These are phyloP conservation scores for Orbilia oligospora DNA, from an alignment of 2,329 filamentous ascomycete species.

Conservation along the genomic window DNA sequence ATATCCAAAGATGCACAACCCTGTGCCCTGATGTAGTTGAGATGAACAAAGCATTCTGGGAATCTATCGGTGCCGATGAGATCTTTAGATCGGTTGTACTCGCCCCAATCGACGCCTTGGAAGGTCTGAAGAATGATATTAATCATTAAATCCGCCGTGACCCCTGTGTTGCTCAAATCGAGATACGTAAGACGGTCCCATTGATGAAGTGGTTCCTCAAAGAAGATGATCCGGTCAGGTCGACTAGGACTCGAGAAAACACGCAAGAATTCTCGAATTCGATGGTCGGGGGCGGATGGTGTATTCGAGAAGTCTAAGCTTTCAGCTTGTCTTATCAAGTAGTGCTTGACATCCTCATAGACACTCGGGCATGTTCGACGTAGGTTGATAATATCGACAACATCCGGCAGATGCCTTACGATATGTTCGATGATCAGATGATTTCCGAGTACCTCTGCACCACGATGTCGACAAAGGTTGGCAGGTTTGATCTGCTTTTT, in stretches of 20 bases:
- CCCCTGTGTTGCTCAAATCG: slow-evolving; percentile 46
- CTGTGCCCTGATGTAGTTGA: slow-evolving; percentile 45
- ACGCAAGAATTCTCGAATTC: slow-evolving; percentile 47
- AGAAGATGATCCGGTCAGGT: not conserved
- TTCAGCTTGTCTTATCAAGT: slow-evolving; percentile 39
- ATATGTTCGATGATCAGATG: slow-evolving; percentile 56
- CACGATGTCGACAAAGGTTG: slow-evolving; percentile 7
- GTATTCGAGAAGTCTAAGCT: slow-evolving; percentile 47
- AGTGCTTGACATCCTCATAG: slow-evolving; percentile 36
- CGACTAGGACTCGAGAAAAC: slow-evolving; percentile 17
- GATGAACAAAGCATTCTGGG: slow-evolving; percentile 46
- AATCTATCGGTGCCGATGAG: slow-evolving; percentile 19
- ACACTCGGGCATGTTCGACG: slow-evolving; percentile 32
- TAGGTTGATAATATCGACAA: slow-evolving; percentile 53
- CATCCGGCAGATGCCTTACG: slow-evolving; percentile 48
- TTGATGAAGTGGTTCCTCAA: slow-evolving; percentile 6
- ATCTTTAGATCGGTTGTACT: slow-evolving; percentile 8
- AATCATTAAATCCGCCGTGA: slow-evolving; percentile 37
- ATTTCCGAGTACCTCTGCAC: slow-evolving; percentile 47
- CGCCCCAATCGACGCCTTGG: slow-evolving; percentile 9
- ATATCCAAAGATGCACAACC: slow-evolving; percentile 34
- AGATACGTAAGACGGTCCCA: slow-evolving; percentile 51
- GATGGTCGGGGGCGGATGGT: slow-evolving; percentile 29
- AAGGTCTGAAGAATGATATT: slow-evolving; percentile 58
- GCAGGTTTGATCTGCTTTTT: not conserved